A percentile compares a stretch with the other conserved stretches of the same genome.
Evolutionary conservation across 495 filamentous ascomycete species (phyloP).

Genomic region (Cercophora sp.): DNA sequence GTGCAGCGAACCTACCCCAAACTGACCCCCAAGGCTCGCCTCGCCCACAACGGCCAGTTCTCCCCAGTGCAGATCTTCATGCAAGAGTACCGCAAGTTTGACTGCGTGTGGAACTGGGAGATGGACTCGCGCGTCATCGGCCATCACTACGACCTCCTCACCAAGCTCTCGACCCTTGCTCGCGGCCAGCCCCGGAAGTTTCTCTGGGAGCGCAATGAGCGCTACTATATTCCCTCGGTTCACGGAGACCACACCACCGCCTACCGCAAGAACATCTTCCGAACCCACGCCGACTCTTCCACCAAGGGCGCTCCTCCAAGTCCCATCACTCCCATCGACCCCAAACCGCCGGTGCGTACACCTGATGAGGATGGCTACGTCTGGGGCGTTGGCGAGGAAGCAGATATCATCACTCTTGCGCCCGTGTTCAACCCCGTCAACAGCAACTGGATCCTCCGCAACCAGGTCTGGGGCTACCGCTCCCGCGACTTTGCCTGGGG

Average conservation of each 20-base stretch:
- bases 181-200: conserved; percentile 60
- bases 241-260: conserved; percentile 56
- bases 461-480: conserved; percentile 60
- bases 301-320: conserved; percentile 62
- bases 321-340: conserved; percentile 56
- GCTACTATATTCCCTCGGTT: conserved; percentile 63
- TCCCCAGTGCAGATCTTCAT: conserved; percentile 62
- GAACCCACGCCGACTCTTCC: conserved; percentile 37
- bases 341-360: conserved; percentile 48
- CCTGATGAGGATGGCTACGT: conserved; percentile 58
- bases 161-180: conserved; percentile 55
- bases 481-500: conserved; percentile 41
- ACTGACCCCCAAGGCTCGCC: conserved; percentile 34
- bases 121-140: conserved; percentile 68
- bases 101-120: conserved; percentile 75
- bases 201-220: conserved; percentile 70
- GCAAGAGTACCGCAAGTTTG: conserved; percentile 64
- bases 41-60: conserved; percentile 50
- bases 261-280: conserved; percentile 50
- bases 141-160: conserved; percentile 66
- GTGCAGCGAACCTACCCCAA: conserved; percentile 57
- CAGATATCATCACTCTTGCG: conserved; percentile 66
- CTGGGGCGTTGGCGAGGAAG: conserved; percentile 74
- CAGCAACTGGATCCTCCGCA: conserved; percentile 59
- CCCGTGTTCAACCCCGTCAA: conserved; percentile 66